Evolutionary conservation across 345 rosid genomes (phyloP), one percentile per base, ranked within the genome.

Genomic region (Gossypium stocksii): DNA sequence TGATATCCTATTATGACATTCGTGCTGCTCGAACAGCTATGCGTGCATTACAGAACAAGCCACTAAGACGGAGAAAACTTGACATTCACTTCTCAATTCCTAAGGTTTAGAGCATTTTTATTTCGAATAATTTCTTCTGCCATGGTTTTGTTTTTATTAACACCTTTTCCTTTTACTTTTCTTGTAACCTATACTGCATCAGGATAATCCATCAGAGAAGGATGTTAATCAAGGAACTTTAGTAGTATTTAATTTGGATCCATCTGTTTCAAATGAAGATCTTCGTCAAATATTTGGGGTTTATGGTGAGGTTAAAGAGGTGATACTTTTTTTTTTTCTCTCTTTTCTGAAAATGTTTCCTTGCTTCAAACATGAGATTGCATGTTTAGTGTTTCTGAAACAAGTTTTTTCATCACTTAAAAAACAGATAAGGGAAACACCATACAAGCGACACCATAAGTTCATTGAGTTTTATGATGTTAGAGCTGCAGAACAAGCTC

Each of bases 61-160:
- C 91, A 11, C 80, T 91, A 11, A 81, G 88, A 22, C 79, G 90
- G 71, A 90, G 96, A 79, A 90, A 90, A 66, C 91, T 90, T 64
- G 96, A 90, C 81, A 90, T 90, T 74, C 96, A 90, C 79, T 90
- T 87, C 84, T 90, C 96, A 9, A 90, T 90, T 83, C 96, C 96
- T 6, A 90, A 90, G 93, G 96, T 89, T 79, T 62, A n/a, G 46
- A 43, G 2, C 57, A 66, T 4, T 45, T 34, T 62, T 46, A 29
- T 48, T 20, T 49, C 34, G 3, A 19, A 23, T 51, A 22, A 8
- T 34, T 60, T 10, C 1, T 56, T 77, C 46, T 54, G 7, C 27
- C 25, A 16, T 20, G 19, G 20, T 19, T 29, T 71, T 19, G 48
- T 74, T 52, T 23, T 38, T 23, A 8, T 48, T 19, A 43, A 43